These are phyloP conservation scores for Fomitiporia mediterranea DNA, from an alignment of 1,284 basidiomycete species.

Conservation along the genomic window DNA sequence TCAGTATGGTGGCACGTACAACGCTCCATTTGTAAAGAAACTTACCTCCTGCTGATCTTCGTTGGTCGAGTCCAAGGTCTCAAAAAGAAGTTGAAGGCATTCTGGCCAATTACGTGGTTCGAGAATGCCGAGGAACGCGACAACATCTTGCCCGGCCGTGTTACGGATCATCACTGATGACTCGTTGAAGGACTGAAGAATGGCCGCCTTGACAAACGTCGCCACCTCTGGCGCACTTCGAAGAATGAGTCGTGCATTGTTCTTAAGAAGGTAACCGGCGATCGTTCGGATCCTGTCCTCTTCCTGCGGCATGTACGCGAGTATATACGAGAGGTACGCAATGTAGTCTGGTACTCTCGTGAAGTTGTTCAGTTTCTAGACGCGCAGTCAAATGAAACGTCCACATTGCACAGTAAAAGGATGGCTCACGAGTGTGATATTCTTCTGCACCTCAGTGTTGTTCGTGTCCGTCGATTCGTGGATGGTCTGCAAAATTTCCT, in stretches of 20 bases:
- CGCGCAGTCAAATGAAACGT: slow-evolving; percentile 21
- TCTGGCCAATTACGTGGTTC: slow-evolving; percentile 92
- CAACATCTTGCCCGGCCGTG: slow-evolving; percentile 88
- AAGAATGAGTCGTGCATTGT: slow-evolving; percentile 77
- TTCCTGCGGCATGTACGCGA: slow-evolving; percentile 76
- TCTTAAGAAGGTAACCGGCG: slow-evolving; percentile 96
- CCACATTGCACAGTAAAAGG: slow-evolving; percentile 20
- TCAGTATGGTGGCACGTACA: neutral
- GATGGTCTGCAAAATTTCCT: slow-evolving; percentile 83
- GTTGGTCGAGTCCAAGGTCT: slow-evolving; percentile 71
- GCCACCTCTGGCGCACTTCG: slow-evolving; percentile 62
- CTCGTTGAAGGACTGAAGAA: slow-evolving; percentile 80
- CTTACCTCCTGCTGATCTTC: slow-evolving; percentile 81
- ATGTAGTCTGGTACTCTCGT: slow-evolving; percentile 91
- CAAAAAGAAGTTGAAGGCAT: slow-evolving; percentile 79
- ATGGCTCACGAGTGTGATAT: slow-evolving; percentile 67
- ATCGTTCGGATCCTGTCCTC: slow-evolving; percentile 91
- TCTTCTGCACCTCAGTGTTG: slow-evolving; percentile 60
- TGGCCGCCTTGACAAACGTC: slow-evolving; percentile 77
- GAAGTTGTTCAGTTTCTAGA: slow-evolving; percentile 84
- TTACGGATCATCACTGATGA: slow-evolving; percentile 81
- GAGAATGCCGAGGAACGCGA: slow-evolving; percentile 78
- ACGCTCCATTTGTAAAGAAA: slow-evolving; percentile 19
- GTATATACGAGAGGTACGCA: slow-evolving; percentile 93
- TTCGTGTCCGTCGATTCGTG: slow-evolving; percentile 75